Conservation (phyloP, 768 basidiomycete genomes). For the Russula brevipes region DNA sequence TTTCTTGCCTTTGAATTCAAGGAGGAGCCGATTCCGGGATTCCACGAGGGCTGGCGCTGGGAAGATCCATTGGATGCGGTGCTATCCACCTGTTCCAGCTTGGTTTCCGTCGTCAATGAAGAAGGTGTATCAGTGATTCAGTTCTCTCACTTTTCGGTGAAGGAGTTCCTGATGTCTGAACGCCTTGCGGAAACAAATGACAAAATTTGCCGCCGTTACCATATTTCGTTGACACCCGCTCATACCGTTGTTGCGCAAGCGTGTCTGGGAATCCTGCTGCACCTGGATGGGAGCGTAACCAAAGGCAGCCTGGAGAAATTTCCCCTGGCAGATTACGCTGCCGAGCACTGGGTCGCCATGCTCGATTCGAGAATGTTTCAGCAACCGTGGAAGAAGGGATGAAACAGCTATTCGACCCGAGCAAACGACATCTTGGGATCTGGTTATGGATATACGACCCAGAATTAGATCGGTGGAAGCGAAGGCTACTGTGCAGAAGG, state of each 20-base stretch:
- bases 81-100: not conserved
- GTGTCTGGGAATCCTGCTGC: not conserved
- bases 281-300: not conserved
- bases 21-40: not conserved
- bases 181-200: not conserved
- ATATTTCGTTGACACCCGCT: not conserved
- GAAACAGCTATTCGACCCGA: not conserved
- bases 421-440: not conserved
- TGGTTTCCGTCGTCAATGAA: not conserved
- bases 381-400: not conserved
- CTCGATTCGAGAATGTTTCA: not conserved
- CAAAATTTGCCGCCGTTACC: not conserved
- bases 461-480: not conserved
- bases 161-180: constrained; percentile 4
- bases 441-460: constrained; percentile 12
- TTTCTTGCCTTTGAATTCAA: constrained; percentile 7
- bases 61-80: not conserved
- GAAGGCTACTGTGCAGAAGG: no score
- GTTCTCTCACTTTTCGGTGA: constrained; percentile 12
- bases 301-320: not conserved
- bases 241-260: constrained; percentile 1
- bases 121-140: not conserved
- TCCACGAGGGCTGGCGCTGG: not conserved
- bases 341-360: constrained; percentile 5
- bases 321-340: constrained; percentile 9